phyloP scores from a whole-genome alignment of 164 flowering plant species.

The Houttuynia cordata region DNA sequence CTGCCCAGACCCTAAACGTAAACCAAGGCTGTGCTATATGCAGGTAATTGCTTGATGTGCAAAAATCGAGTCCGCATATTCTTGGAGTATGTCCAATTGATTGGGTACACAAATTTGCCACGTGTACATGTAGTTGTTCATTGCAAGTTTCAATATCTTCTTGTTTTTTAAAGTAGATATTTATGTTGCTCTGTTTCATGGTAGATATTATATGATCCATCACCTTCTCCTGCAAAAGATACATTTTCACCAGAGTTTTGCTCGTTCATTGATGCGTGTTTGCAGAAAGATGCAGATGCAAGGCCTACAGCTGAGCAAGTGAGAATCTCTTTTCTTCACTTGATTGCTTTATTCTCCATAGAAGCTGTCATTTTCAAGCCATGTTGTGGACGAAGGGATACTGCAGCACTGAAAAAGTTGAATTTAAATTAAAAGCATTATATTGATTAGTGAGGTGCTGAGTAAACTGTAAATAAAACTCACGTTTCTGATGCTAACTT shows the following conservation, averaged over 20 bases:
- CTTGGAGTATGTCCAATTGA: not conserved
- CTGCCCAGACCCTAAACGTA: not conserved
- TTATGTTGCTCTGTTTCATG: slow-evolving; percentile 5
- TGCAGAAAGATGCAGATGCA: slow-evolving; percentile 75
- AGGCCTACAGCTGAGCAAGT: slow-evolving; percentile 98
- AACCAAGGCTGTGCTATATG: not conserved
- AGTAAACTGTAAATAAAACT: no score
- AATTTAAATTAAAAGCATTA: no score
- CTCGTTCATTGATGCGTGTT: slow-evolving; percentile 81
- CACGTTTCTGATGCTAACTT: no score
- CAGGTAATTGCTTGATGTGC: not conserved
- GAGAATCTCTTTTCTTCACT: slow-evolving; percentile 2
- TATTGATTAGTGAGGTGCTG: no score
- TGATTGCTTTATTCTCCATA: no score
- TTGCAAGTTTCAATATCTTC: not conserved
- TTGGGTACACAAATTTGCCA: not conserved
- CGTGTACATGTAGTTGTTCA: not conserved
- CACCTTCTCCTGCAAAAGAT: slow-evolving; percentile 69
- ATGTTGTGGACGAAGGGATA: not conserved
- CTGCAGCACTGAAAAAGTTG: not conserved
- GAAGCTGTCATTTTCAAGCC: not conserved
- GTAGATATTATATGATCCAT: slow-evolving; percentile 95
- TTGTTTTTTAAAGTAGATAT: not conserved
- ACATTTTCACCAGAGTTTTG: slow-evolving; percentile 83
- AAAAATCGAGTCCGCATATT: no score